Conservation (phyloP, 2,329 filamentous ascomycete species). For the Fusarium kyushuense region DNA sequence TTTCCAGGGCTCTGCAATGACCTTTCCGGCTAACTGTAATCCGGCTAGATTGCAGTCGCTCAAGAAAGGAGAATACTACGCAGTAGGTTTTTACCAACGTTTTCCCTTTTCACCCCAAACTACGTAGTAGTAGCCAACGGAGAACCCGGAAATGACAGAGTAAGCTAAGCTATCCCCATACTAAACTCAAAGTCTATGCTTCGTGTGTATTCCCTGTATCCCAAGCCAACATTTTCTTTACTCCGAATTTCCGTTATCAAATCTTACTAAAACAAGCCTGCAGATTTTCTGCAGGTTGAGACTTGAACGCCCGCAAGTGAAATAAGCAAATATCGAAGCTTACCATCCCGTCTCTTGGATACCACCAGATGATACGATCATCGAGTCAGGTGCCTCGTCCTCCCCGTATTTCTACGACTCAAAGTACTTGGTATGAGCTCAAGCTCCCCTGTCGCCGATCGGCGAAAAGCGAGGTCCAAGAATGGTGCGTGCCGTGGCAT, state of each 20-base stretch:
- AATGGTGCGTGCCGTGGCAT: slow-evolving; percentile 29
- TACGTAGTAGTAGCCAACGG: no score
- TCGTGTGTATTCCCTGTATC: background rate
- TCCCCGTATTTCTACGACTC: slow-evolving; percentile 7
- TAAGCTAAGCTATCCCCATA: background rate
- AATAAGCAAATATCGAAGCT: background rate
- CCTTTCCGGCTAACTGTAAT: background rate
- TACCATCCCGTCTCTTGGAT: background rate
- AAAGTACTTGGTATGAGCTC: slow-evolving; percentile 7
- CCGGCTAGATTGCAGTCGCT: background rate
- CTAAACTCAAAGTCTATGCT: slow-evolving; percentile 1
- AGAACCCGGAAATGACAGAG: background rate
- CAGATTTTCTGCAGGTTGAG: background rate
- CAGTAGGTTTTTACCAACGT: background rate
- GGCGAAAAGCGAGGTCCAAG: slow-evolving; percentile 38
- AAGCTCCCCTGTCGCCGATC: slow-evolving; percentile 14
- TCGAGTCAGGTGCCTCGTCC: background rate
- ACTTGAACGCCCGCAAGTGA: background rate
- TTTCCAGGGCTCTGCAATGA: background rate
- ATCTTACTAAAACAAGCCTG: background rate
- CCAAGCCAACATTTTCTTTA: background rate
- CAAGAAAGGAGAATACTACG: background rate
- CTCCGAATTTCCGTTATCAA: background rate
- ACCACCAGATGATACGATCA: background rate
- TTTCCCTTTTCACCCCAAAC: background rate